These are phyloP conservation scores for Auricularia heimuer DNA, from an alignment of 768 basidiomycete genomes.

Conservation along the genomic window DNA sequence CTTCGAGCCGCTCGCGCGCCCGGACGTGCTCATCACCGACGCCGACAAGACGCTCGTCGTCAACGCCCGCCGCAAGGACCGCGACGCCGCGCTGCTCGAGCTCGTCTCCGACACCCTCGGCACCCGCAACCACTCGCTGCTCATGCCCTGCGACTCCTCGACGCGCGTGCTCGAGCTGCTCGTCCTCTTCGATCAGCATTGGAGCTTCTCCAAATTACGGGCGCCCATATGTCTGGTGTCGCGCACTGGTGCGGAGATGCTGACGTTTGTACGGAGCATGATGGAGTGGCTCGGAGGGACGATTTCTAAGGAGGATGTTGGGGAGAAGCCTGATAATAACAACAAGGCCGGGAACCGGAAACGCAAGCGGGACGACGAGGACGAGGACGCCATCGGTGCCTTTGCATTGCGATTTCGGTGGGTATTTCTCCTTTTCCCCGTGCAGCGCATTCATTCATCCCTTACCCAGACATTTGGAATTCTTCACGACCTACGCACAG, in stretches of 20 bases:
- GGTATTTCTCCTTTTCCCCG: slow-evolving; percentile 15
- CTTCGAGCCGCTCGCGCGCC: slow-evolving; percentile 78
- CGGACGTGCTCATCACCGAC: slow-evolving; percentile 90
- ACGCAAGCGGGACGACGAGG: slow-evolving; percentile 46
- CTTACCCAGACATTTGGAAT: slow-evolving; percentile 68
- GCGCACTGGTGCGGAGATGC: slow-evolving; percentile 84
- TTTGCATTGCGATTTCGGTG: slow-evolving; percentile 84
- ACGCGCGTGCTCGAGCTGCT: slow-evolving; percentile 94
- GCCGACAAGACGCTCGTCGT: slow-evolving; percentile 76
- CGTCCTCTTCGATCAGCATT: slow-evolving; percentile 92
- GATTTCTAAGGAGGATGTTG: slow-evolving; percentile 84
- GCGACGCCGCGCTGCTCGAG: slow-evolving; percentile 84
- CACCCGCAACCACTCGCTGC: slow-evolving; percentile 68
- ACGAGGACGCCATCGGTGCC: slow-evolving; percentile 74
- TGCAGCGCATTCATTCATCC: background rate
- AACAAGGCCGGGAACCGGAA: slow-evolving; percentile 41
- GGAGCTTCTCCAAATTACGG: slow-evolving; percentile 75
- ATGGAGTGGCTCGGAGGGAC: slow-evolving; percentile 99
- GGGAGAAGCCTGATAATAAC: slow-evolving; percentile 53
- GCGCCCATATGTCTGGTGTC: slow-evolving; percentile 87
- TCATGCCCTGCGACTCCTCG: slow-evolving; percentile 82
- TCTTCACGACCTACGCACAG: slow-evolving; percentile 75
- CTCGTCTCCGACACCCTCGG: slow-evolving; percentile 80
- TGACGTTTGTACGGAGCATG: slow-evolving; percentile 89
- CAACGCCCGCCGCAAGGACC: slow-evolving; percentile 79